A percentile compares a stretch with the other conserved stretches of the same genome.
Evolutionary conservation across 192 early-diverging fungal genomes (phyloP).

Genomic region (Dissophora ornata): DNA sequence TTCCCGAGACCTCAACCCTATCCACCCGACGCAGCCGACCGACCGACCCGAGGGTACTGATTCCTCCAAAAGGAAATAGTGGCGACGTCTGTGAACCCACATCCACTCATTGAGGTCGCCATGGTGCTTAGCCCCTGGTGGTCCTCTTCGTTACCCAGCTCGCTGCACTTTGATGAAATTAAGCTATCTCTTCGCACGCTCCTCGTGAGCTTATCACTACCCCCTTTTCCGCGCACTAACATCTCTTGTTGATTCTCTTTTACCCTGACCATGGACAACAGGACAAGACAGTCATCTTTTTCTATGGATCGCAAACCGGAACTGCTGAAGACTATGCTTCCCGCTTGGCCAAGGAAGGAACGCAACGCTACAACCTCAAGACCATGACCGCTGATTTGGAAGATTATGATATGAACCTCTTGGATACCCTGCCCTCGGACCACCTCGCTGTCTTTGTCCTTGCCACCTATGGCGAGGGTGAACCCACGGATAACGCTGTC

Average conservation of each 20-base stretch:
- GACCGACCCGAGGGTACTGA: conserved; percentile 15
- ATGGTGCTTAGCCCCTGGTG: too few species aligned
- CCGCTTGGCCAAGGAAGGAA: conserved; percentile 88
- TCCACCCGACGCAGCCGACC: conserved; percentile 26
- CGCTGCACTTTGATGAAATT: too few species aligned
- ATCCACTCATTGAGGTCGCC: too few species aligned
- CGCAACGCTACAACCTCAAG: conserved; percentile 75
- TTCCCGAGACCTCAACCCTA: background rate
- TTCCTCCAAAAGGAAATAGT: too few species aligned
- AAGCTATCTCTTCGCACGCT: too few species aligned
- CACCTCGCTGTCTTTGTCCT: conserved; percentile 89
- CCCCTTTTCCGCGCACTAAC: too few species aligned
- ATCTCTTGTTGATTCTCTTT: too few species aligned
- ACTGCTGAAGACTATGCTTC: conserved; percentile 98
- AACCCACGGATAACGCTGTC: conserved; percentile 97
- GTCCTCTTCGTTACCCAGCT: too few species aligned
- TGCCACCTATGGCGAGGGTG: conserved; percentile 98
- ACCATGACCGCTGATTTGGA: conserved; percentile 89
- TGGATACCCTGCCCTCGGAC: conserved; percentile 76
- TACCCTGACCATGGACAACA: conserved; percentile 10
- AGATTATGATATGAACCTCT: conserved; percentile 89
- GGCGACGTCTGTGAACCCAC: too few species aligned
- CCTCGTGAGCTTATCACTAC: too few species aligned
- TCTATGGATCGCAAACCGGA: conserved; percentile 99
- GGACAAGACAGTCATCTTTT: conserved; percentile 84